These are phyloP conservation scores for Coemansia sp. DNA, from an alignment of 192 early-diverging fungal species.

Conservation along the genomic window DNA sequence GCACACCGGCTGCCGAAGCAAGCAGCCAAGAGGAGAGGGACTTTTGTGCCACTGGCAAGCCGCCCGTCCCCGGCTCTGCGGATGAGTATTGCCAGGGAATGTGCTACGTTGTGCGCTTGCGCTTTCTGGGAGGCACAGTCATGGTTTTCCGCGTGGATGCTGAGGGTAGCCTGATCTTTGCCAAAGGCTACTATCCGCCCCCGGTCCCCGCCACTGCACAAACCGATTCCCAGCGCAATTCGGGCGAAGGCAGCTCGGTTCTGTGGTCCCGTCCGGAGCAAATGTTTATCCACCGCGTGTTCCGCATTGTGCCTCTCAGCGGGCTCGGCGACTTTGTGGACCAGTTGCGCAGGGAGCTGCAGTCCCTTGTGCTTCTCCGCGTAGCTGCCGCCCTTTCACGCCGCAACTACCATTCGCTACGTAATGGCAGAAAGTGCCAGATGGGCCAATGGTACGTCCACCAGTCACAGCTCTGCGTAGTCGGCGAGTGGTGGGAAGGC, in stretches of 20 bases:
- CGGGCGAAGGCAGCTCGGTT: neutral
- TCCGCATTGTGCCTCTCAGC: conserved; percentile 45
- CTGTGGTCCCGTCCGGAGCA: conserved; percentile 21
- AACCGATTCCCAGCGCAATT: neutral
- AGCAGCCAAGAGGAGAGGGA: conserved; percentile 2
- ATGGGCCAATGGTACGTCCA: conserved; percentile 55
- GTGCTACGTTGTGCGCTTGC: conserved; percentile 41
- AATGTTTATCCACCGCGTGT: conserved; percentile 39
- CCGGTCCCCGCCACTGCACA: neutral
- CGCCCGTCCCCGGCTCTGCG: neutral
- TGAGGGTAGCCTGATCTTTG: conserved; percentile 30
- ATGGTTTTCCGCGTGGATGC: conserved; percentile 44
- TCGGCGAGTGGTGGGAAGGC: conserved; percentile 51
- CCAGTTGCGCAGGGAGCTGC: conserved; percentile 50
- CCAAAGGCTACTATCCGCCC: conserved; percentile 46
- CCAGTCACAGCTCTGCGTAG: conserved; percentile 54
- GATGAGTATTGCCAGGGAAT: neutral
- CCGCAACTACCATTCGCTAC: conserved; percentile 16
- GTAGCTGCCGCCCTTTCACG: conserved; percentile 40
- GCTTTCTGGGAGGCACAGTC: conserved; percentile 49
- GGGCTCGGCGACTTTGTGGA: conserved; percentile 39
- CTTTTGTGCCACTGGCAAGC: neutral
- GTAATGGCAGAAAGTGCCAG: conserved; percentile 19
- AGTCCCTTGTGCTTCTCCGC: conserved; percentile 40
- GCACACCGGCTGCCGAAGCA: conserved; percentile 1